Evolutionary conservation across 352 stramenopile genomes (phyloP).

Genomic region (Globisporangium radiosum): DNA sequence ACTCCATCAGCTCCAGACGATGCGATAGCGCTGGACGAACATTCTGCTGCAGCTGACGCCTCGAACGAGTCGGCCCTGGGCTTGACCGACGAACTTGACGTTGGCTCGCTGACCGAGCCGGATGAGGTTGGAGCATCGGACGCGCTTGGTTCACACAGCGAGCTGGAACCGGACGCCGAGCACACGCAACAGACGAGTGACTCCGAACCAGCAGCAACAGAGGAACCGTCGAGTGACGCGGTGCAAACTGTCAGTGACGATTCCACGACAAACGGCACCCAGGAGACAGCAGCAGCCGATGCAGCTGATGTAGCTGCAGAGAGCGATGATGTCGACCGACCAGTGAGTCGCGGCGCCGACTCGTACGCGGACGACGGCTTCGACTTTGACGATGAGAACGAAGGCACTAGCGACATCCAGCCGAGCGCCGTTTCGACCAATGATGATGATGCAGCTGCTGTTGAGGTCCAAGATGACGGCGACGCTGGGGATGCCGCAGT

Average conservation of each 20-base stretch:
- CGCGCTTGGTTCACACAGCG: no score
- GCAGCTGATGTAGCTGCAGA: neutral
- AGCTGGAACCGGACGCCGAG: no score
- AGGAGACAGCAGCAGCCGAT: neutral
- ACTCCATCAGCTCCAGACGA: neutral
- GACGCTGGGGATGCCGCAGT: neutral
- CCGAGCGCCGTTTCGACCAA: no score
- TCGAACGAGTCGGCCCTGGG: no score
- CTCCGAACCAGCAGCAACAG: neutral
- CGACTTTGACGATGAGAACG: constrained; percentile 7
- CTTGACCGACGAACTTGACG: no score
- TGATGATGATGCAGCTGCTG: no score
- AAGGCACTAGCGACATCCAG: neutral
- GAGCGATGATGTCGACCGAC: constrained; percentile 5
- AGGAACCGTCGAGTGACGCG: neutral
- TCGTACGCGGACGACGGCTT: constrained; percentile 13
- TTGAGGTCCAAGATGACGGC: neutral
- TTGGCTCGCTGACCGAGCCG: no score
- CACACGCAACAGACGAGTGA: neutral
- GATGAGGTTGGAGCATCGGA: no score
- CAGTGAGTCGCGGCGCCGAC: constrained; percentile 6
- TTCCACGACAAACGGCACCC: neutral
- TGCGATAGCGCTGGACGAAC: neutral
- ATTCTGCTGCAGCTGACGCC: no score
- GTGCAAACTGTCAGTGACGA: neutral